Evolutionary conservation across 805 yeast species (phyloP).

Genomic region (Ogataea paraovalis): DNA sequence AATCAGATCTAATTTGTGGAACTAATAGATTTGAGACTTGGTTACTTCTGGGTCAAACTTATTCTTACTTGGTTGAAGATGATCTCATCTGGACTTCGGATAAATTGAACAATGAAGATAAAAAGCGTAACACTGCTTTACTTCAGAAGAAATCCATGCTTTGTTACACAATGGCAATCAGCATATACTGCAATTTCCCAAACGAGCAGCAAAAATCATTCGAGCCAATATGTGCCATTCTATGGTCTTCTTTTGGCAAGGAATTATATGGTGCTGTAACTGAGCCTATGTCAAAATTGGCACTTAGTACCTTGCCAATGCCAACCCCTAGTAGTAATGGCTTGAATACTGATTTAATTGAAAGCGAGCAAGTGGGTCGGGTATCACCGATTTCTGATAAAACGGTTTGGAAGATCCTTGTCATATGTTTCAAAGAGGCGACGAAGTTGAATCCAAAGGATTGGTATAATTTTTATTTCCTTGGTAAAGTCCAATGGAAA

Average conservation of each 20-base stretch:
- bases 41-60: conserved; percentile 79
- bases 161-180: conserved; percentile 72
- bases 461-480: conserved; percentile 61
- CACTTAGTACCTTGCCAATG: conserved; percentile 32
- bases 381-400: conserved; percentile 28
- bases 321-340: background rate
- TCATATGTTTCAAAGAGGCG: conserved; percentile 45
- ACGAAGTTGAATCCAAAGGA: conserved; percentile 39
- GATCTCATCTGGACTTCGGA: conserved; percentile 92
- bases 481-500: conserved; percentile 57
- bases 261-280: conserved; percentile 56
- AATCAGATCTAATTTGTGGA: conserved; percentile 62
- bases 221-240: conserved; percentile 35
- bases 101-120: conserved; percentile 59
- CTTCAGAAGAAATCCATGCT: conserved; percentile 66
- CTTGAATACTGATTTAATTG: background rate
- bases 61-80: conserved; percentile 76
- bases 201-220: conserved; percentile 19
- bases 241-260: conserved; percentile 54
- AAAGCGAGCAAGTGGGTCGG: background rate
- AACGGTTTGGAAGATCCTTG: conserved; percentile 30
- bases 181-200: conserved; percentile 29
- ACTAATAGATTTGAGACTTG: conserved; percentile 77
- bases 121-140: conserved; percentile 55
- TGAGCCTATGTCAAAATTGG: conserved; percentile 62